Base-by-base conservation (phyloP, 2,329 filamentous ascomycete genomes). In the Pseudogymnoascus sp. region DNA sequence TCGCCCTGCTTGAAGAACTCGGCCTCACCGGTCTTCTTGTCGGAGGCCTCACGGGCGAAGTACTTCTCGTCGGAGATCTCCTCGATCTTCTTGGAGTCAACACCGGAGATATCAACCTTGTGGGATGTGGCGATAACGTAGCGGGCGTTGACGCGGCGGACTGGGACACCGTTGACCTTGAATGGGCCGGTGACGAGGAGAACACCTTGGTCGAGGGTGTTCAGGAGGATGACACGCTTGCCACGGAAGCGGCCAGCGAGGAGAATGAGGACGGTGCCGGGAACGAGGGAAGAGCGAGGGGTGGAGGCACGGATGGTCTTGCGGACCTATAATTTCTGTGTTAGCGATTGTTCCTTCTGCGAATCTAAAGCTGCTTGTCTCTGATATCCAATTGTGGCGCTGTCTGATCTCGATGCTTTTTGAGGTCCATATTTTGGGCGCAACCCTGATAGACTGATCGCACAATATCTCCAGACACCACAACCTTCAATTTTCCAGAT, bases 1-100 rank as follows among this genome's bases (percentile, higher is more conserved):
- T 97, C 93, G 80, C 93, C 86, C 86, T 97, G 92, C 88, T 95
- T 93, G 89, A 97, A 97, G 88, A 99, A 99, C 79, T 93, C 91
- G 79, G 97, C 93, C 87, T 99, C 93, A 75, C 88, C 88, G 75
- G 90, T 89, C 90, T 97, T 96, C 85, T 96, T 91, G 82, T 92
- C 87, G 75, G 83, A 78, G 88, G 96, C 96, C 80, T 97, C 95
- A 77, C 89, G 89, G 77, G 90, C 89, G 85, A 99, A 99, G 90
- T 99, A 99, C 81, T 90, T 91, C 75, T 86, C 81, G 68, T 76
- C 75, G 70, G 86, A 82, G 73, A 88, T 77, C 81, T 91, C 87
- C 76, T 89, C 86, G 72, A 95, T 87, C 89, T 97, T 99, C 79
- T 89, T 88, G 76, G 89, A 75, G 81, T 97, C 93, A 74, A 99